Evolutionary conservation across 2,329 filamentous ascomycete genomes (phyloP).

Genomic region (Ophiocordyceps camponoti-leonardi): DNA sequence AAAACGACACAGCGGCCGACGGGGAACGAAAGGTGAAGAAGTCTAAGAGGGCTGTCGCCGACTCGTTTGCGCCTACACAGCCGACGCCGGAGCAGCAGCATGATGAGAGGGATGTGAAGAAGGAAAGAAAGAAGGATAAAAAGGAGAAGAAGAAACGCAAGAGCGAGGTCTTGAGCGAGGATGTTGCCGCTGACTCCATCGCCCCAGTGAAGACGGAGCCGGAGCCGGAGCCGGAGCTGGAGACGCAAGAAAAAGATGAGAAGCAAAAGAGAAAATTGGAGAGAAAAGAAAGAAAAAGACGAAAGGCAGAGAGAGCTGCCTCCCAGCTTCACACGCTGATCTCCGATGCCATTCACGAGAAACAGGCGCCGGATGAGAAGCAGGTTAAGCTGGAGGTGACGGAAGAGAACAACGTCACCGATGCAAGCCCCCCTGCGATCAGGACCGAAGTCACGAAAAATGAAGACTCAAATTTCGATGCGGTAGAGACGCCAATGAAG

Average conservation of each 20-base stretch:
- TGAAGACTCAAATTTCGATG: too few relatives aligned
- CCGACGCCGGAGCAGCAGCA: neutral
- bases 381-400: neutral
- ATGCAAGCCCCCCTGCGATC: neutral
- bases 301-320: neutral
- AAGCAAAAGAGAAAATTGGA: constrained; percentile 13
- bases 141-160: too few relatives aligned
- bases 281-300: constrained; percentile 15
- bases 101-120: too few relatives aligned
- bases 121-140: too few relatives aligned
- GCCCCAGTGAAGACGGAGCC: too few relatives aligned
- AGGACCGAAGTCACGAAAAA: too few relatives aligned
- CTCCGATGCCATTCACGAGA: neutral
- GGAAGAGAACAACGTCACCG: neutral
- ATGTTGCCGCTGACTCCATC: too few relatives aligned
- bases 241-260: constrained; percentile 3
- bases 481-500: constrained; percentile 8
- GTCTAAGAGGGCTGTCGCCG: constrained; percentile 25
- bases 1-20: constrained; percentile 21
- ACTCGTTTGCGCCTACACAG: neutral
- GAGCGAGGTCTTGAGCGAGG: too few relatives aligned
- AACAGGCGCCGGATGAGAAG: neutral
- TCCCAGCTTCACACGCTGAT: neutral
- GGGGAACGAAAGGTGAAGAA: constrained; percentile 31
- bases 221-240: too few relatives aligned